A percentile compares a stretch with the other conserved stretches of the same genome.
Evolutionary conservation across 1,139 yeast genomes (phyloP).

Genomic region (Debaryomyces udenii): DNA sequence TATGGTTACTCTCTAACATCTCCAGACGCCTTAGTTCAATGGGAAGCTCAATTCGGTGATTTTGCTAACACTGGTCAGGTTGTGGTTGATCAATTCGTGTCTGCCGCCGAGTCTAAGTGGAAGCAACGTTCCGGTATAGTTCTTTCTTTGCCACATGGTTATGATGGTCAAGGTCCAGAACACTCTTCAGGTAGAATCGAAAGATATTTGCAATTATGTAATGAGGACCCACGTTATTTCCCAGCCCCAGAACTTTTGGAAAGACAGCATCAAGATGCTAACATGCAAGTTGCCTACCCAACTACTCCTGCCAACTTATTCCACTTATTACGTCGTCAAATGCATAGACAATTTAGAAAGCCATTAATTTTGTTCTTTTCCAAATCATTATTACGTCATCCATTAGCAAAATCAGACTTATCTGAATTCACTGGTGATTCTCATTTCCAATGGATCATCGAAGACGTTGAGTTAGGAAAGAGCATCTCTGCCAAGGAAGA

Average conservation of each 20-base stretch:
- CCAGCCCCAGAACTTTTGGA: constrained; percentile 86
- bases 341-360: constrained; percentile 99
- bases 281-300: constrained; percentile 97
- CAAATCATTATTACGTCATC: constrained; percentile 94
- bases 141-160: constrained; percentile 96
- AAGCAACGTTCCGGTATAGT: constrained; percentile 97
- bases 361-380: constrained; percentile 90
- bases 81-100: constrained; percentile 92
- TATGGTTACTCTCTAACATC: constrained; percentile 97
- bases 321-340: constrained; percentile 98
- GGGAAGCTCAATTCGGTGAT: constrained; percentile 99
- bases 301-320: constrained; percentile 96
- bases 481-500: constrained; percentile 76
- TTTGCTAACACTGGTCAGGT: constrained; percentile 99
- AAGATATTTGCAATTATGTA: constrained; percentile 93
- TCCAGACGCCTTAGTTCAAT: constrained; percentile 92
- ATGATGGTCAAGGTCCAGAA: constrained; percentile 99
- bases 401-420: constrained; percentile 87
- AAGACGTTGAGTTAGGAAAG: constrained; percentile 83
- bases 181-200: constrained; percentile 98
- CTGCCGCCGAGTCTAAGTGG: constrained; percentile 99
- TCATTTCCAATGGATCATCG: constrained; percentile 94
- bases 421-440: constrained; percentile 89
- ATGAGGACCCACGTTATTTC: constrained; percentile 94
- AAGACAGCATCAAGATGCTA: constrained; percentile 98